These are phyloP conservation scores for Garcia nutans DNA, from an alignment of 345 rosid genomes.

Conservation along the genomic window DNA sequence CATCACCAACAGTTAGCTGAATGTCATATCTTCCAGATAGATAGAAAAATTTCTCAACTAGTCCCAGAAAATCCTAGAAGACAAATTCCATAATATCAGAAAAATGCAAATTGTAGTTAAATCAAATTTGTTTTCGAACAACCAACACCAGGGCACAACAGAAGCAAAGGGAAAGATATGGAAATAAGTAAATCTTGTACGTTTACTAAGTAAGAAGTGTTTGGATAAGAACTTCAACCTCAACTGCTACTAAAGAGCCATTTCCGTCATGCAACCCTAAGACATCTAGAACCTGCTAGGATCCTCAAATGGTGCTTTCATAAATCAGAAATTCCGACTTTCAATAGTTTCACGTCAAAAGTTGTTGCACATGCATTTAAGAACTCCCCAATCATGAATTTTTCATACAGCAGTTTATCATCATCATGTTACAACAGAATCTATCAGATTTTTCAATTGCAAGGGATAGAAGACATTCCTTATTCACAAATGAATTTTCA, in stretches of 20 bases:
- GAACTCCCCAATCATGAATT: not conserved
- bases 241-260: not conserved
- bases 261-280: not conserved
- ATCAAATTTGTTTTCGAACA: not conserved
- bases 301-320: not conserved
- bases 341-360: not conserved
- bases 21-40: conserved; percentile 85
- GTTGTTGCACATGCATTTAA: not conserved
- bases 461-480: not conserved
- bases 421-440: not conserved
- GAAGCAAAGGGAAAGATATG: not conserved
- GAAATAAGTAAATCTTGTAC: not conserved
- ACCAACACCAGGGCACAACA: not conserved
- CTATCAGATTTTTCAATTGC: not conserved
- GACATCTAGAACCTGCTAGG: not conserved
- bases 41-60: conserved; percentile 92
- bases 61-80: conserved; percentile 82
- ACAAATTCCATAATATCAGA: conserved; percentile 10
- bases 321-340: not conserved
- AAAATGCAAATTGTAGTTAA: not conserved
- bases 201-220: not conserved
- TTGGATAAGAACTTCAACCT: not conserved
- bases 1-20: conserved; percentile 89
- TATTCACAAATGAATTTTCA: not conserved
- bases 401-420: not conserved